These are phyloP conservation scores for Stachybotrys chlorohalonatus DNA, from an alignment of 2,329 filamentous ascomycete genomes.

Conservation along the genomic window DNA sequence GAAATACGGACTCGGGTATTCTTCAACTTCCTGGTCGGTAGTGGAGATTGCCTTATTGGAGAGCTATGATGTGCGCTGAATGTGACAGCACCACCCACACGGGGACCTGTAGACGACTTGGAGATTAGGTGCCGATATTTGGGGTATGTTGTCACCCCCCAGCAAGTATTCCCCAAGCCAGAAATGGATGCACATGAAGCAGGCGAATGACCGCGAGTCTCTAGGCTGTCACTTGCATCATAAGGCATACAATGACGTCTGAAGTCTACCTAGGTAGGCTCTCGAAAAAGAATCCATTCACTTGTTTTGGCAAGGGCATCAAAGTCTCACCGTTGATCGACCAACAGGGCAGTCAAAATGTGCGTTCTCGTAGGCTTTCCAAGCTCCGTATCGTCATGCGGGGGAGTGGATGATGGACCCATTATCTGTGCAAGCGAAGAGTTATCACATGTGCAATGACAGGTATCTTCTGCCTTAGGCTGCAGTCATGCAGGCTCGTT, in stretches of 20 bases:
- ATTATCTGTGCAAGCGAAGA: neutral
- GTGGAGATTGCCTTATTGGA: neutral
- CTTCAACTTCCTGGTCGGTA: neutral
- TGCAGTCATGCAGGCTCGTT: neutral
- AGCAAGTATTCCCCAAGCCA: too few species aligned
- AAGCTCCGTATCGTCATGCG: neutral
- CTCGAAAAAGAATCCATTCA: too few species aligned
- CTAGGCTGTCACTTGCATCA: conserved; percentile 4
- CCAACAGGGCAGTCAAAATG: neutral
- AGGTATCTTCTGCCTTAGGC: neutral
- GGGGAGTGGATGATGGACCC: neutral
- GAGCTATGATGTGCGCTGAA: neutral
- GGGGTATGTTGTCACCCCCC: neutral
- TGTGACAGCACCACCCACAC: neutral
- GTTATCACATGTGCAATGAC: neutral
- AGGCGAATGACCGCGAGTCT: neutral
- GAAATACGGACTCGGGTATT: neutral
- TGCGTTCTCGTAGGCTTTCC: neutral
- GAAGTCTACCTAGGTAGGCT: neutral
- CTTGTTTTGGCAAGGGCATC: neutral
- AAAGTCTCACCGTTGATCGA: neutral
- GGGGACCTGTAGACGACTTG: neutral
- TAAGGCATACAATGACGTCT: conserved; percentile 13
- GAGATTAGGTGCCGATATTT: neutral
- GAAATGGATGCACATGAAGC: neutral